Conservation (phyloP, 2,329 filamentous ascomycete genomes). For the Fusarium scirpi region DNA sequence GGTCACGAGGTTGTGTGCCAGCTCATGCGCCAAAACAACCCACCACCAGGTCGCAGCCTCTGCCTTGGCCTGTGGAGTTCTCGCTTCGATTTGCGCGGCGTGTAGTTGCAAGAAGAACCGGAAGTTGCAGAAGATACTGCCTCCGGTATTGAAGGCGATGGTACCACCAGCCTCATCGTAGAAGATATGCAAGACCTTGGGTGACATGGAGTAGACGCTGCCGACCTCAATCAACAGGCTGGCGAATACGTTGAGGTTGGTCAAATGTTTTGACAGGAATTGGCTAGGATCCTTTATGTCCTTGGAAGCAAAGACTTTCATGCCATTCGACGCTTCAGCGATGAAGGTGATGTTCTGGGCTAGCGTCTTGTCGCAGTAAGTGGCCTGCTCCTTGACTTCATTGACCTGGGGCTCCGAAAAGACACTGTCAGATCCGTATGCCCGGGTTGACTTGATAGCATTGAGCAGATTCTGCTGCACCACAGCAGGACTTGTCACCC, state of each 20-base stretch:
- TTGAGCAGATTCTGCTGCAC: constrained; percentile 79
- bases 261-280: constrained; percentile 73
- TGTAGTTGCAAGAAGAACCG: constrained; percentile 88
- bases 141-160: constrained; percentile 91
- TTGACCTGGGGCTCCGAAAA: constrained; percentile 79
- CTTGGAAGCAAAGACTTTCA: constrained; percentile 78
- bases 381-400: constrained; percentile 82
- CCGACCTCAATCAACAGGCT: constrained; percentile 76
- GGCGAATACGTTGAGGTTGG: constrained; percentile 76
- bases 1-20: constrained; percentile 91
- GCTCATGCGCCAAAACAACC: constrained; percentile 93
- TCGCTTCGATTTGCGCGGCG: constrained; percentile 58
- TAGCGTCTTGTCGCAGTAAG: constrained; percentile 85
- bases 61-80: constrained; percentile 61
- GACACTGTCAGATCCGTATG: constrained; percentile 79
- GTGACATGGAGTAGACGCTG: constrained; percentile 77
- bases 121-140: constrained; percentile 94
- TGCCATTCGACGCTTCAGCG: constrained; percentile 76
- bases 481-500: constrained; percentile 69
- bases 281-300: constrained; percentile 58
- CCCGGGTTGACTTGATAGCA: constrained; percentile 81
- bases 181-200: constrained; percentile 83
- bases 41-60: constrained; percentile 91
- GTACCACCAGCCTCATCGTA: constrained; percentile 82
- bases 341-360: constrained; percentile 79